phyloP scores from a whole-genome alignment of 2,329 filamentous ascomycete genomes.

The Sporothrix dimorphospora region DNA sequence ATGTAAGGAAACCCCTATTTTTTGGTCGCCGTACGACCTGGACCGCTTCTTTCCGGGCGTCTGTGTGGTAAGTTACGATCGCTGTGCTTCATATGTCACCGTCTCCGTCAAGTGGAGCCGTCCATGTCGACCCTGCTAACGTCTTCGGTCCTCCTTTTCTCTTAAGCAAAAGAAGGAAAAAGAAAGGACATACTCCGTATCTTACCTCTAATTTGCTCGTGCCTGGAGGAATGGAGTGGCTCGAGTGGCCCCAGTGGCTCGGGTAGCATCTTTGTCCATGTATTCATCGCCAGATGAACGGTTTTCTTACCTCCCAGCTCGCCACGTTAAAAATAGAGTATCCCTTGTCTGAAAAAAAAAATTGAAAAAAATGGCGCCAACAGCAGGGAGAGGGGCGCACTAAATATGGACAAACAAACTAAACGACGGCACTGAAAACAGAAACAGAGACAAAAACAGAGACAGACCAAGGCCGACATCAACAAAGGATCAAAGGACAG shows the following conservation, averaged over 20 bases:
- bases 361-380: background rate
- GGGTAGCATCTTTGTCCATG: background rate
- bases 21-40: background rate
- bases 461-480: background rate
- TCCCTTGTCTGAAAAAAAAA: background rate
- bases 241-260: background rate
- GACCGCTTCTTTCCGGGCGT: constrained; percentile 12
- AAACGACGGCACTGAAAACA: background rate
- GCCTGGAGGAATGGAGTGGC: background rate
- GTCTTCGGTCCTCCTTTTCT: constrained; percentile 1
- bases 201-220: background rate
- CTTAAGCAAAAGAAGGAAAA: background rate
- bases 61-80: background rate
- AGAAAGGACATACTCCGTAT: background rate
- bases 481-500: background rate
- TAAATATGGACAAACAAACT: background rate
- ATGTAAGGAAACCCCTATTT: no score
- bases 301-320: background rate
- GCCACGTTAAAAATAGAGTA: constrained; percentile 19
- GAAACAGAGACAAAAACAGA: background rate
- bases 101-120: constrained; percentile 5
- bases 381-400: background rate
- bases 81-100: background rate
- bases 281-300: background rate
- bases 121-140: no score